Conservation (phyloP, 1,284 basidiomycete genomes). For the Cryptococcus sp. region DNA sequence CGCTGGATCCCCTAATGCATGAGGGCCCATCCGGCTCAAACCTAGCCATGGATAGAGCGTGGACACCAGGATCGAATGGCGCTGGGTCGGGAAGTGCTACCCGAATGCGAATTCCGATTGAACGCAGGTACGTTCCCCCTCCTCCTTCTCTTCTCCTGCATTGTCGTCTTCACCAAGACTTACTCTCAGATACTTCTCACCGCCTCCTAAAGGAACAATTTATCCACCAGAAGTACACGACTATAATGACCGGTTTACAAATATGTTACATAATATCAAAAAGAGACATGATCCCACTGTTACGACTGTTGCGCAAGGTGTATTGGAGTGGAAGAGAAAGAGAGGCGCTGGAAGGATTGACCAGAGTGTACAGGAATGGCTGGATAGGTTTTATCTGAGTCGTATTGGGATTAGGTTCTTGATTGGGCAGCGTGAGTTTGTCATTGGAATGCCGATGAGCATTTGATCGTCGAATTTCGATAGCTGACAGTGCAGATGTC, state of each 20-base stretch:
- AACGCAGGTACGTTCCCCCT: slow-evolving; percentile 45
- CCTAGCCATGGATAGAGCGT: slow-evolving; percentile 11
- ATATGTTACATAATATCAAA: slow-evolving; percentile 84
- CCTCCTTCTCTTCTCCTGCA: too few species aligned
- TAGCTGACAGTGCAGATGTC: slow-evolving; percentile 59
- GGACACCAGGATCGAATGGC: slow-evolving; percentile 6
- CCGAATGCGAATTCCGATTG: slow-evolving; percentile 45
- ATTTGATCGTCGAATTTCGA: slow-evolving; percentile 9
- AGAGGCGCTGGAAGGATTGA: slow-evolving; percentile 53
- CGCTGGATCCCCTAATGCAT: slow-evolving; percentile 43
- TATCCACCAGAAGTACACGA: slow-evolving; percentile 94
- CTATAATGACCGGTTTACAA: slow-evolving; percentile 90
- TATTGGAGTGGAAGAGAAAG: slow-evolving; percentile 59
- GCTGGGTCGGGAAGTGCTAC: slow-evolving; percentile 8
- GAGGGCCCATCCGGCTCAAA: slow-evolving; percentile 32
- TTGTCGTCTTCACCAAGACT: background rate
- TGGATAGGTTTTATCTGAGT: slow-evolving; percentile 96
- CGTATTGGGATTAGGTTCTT: slow-evolving; percentile 95
- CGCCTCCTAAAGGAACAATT: slow-evolving; percentile 58
- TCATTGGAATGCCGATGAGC: too few species aligned
- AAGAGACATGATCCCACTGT: slow-evolving; percentile 95
- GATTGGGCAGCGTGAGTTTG: slow-evolving; percentile 63
- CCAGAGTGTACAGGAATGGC: slow-evolving; percentile 87
- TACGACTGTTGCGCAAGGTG: slow-evolving; percentile 88
- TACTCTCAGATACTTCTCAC: slow-evolving; percentile 71